Percentiles rank a stretch among this genome's conserved stretches.
phyloP scores from a whole-genome alignment of 169 alveolate species.

The Toxoplasma gondii region DNA sequence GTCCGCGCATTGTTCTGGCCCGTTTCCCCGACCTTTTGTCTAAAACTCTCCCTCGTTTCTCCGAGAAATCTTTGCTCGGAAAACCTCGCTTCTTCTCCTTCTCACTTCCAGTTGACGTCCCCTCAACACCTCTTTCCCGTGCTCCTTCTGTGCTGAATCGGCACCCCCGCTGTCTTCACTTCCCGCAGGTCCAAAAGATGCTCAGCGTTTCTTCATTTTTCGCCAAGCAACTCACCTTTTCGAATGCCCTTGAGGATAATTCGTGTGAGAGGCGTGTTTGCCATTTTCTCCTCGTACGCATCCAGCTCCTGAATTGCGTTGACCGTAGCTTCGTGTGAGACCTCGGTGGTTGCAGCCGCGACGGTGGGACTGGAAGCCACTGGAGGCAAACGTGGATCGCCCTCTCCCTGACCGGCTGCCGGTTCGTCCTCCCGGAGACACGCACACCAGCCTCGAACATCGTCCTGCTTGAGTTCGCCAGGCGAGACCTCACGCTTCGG shows the following conservation, averaged over 20 bases:
- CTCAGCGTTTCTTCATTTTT: neutral
- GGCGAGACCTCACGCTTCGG: neutral
- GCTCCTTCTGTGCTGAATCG: too few relatives aligned
- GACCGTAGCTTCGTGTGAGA: neutral
- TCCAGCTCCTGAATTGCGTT: neutral
- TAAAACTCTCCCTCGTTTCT: too few relatives aligned
- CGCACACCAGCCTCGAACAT: too few relatives aligned
- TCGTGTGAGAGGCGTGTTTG: neutral
- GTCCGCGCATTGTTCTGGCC: neutral
- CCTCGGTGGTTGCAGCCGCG: too few relatives aligned
- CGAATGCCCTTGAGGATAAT: neutral
- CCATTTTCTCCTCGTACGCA: constrained; percentile 8
- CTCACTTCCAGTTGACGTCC: neutral
- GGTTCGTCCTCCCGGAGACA: too few relatives aligned
- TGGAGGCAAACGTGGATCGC: too few relatives aligned
- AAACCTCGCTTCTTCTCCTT: neutral
- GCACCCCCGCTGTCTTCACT: too few relatives aligned
- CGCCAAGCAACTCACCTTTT: neutral
- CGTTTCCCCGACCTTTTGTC: too few relatives aligned
- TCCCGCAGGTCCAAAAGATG: too few relatives aligned
- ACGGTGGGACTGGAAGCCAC: too few relatives aligned
- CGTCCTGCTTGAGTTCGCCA: neutral
- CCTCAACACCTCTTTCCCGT: neutral
- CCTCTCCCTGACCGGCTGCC: too few relatives aligned
- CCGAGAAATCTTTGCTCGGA: too few relatives aligned